These are phyloP conservation scores for Forsythia viridissima DNA, from an alignment of 257 asterid species.

Conservation along the genomic window DNA sequence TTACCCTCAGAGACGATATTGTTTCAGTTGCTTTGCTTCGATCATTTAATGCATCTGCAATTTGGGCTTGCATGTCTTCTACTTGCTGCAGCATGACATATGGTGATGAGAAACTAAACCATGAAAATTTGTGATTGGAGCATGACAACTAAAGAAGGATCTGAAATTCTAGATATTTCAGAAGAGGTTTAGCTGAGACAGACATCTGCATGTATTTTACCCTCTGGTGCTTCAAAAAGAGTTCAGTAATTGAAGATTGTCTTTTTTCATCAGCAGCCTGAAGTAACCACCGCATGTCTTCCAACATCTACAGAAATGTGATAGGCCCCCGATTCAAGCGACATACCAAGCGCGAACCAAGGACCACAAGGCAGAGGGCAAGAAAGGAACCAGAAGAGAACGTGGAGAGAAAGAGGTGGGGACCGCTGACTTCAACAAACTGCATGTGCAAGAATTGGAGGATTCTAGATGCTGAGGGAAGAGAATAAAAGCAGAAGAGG, in stretches of 20 bases:
- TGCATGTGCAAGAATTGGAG: too few relatives aligned
- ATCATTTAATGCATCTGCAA: constrained; percentile 78
- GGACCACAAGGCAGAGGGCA: too few relatives aligned
- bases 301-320: constrained; percentile 86
- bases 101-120: constrained; percentile 19
- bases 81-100: constrained; percentile 59
- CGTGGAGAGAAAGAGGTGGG: too few relatives aligned
- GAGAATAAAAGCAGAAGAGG: too few relatives aligned
- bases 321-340: too few relatives aligned
- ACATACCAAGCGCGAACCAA: too few relatives aligned
- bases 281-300: constrained; percentile 59
- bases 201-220: constrained; percentile 39
- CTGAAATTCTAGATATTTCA: constrained; percentile 15
- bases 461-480: too few relatives aligned
- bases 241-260: constrained; percentile 70
- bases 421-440: too few relatives aligned
- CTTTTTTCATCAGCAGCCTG: constrained; percentile 86
- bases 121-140: constrained; percentile 5
- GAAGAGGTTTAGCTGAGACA: constrained; percentile 18
- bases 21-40: constrained; percentile 82
- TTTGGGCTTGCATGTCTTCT: constrained; percentile 82
- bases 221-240: constrained; percentile 81
- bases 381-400: too few relatives aligned
- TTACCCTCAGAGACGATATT: constrained; percentile 80
- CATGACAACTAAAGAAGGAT: constrained; percentile 18